Conservation (phyloP, 2,329 filamentous ascomycete genomes). For the Cordyceps cicadae region DNA sequence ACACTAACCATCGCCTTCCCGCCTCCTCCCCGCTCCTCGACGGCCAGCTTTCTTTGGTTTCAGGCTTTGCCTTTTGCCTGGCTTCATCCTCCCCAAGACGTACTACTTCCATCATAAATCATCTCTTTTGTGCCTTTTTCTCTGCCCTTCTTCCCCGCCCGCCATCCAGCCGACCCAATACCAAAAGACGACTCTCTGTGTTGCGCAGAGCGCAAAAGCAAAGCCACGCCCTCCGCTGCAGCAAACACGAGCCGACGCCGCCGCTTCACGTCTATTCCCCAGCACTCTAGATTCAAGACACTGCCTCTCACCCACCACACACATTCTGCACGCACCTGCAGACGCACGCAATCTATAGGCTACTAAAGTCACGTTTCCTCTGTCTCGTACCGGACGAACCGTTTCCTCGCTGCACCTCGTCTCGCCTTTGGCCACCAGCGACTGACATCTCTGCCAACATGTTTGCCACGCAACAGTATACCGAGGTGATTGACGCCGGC, state of each 20-base stretch:
- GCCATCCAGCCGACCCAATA: not conserved
- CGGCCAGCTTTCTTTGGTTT: not conserved
- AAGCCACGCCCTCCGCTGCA: not conserved
- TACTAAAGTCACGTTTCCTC: not conserved
- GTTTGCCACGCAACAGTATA: constrained; percentile 28
- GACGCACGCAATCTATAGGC: not conserved
- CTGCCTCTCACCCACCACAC: not conserved
- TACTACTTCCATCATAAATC: constrained; percentile 4
- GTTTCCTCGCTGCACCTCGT: not conserved
- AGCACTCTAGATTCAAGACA: not conserved
- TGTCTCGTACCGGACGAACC: not conserved
- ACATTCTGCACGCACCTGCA: not conserved
- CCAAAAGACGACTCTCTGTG: not conserved
- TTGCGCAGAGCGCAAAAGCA: constrained; percentile 5
- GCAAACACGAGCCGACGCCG: constrained; percentile 5
- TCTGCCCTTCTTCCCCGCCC: not conserved
- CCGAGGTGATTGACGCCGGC: constrained; percentile 27
- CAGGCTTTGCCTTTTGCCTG: not conserved
- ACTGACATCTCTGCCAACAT: constrained; percentile 21
- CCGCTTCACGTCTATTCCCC: not conserved
- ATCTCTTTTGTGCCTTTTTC: not conserved
- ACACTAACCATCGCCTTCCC: constrained; percentile 4
- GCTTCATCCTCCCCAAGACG: constrained; percentile 1
- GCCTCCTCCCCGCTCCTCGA: not conserved
- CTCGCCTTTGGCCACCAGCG: not conserved